Conservation (phyloP, 177 flowering plant species). For the Telopea speciosissima region DNA sequence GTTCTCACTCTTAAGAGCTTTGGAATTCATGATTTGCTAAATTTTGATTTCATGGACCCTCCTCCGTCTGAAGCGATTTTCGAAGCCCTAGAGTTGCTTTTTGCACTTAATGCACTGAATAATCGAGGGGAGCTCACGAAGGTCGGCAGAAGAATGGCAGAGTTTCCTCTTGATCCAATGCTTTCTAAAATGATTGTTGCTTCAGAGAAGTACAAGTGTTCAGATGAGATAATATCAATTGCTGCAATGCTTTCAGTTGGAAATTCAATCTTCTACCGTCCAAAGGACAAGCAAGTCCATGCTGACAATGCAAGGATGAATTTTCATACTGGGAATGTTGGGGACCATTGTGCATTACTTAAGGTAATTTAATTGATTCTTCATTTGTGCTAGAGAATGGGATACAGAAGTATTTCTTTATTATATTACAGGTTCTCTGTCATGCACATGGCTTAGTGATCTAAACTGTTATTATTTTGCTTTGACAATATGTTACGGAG, state of each 20-base stretch:
- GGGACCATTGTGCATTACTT: constrained; percentile 87
- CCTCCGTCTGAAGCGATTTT: constrained; percentile 90
- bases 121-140: constrained; percentile 85
- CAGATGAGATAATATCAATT: constrained; percentile 90
- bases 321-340: constrained; percentile 88
- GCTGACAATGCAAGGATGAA: constrained; percentile 97
- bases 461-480: too few species aligned
- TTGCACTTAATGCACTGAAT: constrained; percentile 81
- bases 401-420: too few species aligned
- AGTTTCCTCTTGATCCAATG: constrained; percentile 96
- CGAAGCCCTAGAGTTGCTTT: constrained; percentile 81
- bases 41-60: constrained; percentile 96
- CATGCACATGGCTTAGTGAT: too few species aligned
- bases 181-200: constrained; percentile 91
- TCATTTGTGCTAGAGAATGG: too few species aligned
- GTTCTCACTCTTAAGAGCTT: constrained; percentile 85
- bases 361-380: constrained; percentile 41
- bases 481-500: too few species aligned
- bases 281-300: constrained; percentile 96
- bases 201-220: constrained; percentile 78
- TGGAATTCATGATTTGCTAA: constrained; percentile 79
- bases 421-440: too few species aligned
- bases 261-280: constrained; percentile 87
- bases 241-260: constrained; percentile 97
- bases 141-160: constrained; percentile 92